phyloP scores from a whole-genome alignment of 2,329 filamentous ascomycete genomes.

The Sarocladium brachiariae region DNA sequence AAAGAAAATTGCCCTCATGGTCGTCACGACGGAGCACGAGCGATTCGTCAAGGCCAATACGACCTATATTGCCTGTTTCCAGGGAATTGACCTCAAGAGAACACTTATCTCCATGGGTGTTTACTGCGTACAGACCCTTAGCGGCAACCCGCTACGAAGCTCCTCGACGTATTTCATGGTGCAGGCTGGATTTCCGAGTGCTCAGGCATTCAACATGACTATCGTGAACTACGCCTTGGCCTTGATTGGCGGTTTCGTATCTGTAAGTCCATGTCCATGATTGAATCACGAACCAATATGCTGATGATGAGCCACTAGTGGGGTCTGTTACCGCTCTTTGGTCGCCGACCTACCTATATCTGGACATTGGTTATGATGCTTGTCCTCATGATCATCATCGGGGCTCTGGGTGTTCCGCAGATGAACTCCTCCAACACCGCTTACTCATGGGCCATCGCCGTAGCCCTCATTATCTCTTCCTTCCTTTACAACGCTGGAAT shows the following conservation, averaged over 20 bases:
- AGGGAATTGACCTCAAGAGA: conserved; percentile 31
- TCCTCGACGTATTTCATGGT: conserved; percentile 19
- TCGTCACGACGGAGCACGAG: conserved; percentile 35
- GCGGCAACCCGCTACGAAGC: conserved; percentile 20
- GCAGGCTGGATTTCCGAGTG: conserved; percentile 22
- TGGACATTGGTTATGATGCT: conserved; percentile 12
- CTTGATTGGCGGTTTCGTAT: conserved; percentile 25
- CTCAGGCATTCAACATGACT: conserved; percentile 20
- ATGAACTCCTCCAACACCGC: conserved; percentile 5
- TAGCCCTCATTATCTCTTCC: conserved; percentile 11
- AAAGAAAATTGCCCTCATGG: conserved; percentile 32
- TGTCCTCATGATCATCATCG: conserved; percentile 10
- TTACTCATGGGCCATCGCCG: conserved; percentile 12
- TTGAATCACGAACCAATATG: no score
- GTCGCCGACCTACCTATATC: conserved; percentile 13
- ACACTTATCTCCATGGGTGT: conserved; percentile 29
- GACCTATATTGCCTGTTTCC: conserved; percentile 37
- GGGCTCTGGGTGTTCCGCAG: conserved; percentile 10
- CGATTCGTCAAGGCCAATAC: conserved; percentile 27
- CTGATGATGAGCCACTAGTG: conserved; percentile 4
- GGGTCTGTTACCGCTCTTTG: conserved; percentile 12
- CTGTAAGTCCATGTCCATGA: conserved; percentile 2
- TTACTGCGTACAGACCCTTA: conserved; percentile 22
- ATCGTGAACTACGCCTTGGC: conserved; percentile 29
- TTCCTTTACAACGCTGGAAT: conserved; percentile 28